phyloP scores from a whole-genome alignment of 805 yeast genomes.

The Hanseniaspora guilliermondii region DNA sequence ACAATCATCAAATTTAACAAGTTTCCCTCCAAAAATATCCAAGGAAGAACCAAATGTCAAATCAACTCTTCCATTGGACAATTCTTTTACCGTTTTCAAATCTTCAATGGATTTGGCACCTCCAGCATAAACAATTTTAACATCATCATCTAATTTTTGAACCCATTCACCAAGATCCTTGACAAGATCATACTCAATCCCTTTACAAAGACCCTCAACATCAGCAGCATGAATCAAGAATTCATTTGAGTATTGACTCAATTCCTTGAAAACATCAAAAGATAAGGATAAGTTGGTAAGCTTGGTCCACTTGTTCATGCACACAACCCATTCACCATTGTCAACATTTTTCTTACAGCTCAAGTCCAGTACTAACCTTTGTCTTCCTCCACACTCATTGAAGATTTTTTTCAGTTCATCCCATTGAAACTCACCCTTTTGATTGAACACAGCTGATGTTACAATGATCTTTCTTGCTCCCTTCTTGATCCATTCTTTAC shows the following conservation, averaged over 20 bases:
- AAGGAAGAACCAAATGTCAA: constrained; percentile 85
- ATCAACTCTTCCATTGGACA: constrained; percentile 78
- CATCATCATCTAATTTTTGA: constrained; percentile 27
- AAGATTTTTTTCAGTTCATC: constrained; percentile 43
- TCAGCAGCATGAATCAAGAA: constrained; percentile 95
- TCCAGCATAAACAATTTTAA: constrained; percentile 89
- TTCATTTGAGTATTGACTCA: constrained; percentile 65
- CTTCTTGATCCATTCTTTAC: constrained; percentile 58
- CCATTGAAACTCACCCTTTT: constrained; percentile 37
- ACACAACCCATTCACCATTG: constrained; percentile 66
- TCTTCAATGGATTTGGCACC: constrained; percentile 76
- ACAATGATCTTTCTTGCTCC: constrained; percentile 83
- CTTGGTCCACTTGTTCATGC: constrained; percentile 95
- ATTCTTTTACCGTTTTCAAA: constrained; percentile 45
- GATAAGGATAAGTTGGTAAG: constrained; percentile 54
- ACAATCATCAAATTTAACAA: constrained; percentile 66
- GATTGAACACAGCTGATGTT: constrained; percentile 71
- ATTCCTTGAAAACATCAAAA: constrained; percentile 37
- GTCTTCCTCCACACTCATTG: constrained; percentile 33
- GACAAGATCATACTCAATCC: constrained; percentile 77
- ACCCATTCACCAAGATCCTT: constrained; percentile 65
- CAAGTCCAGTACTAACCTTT: constrained; percentile 69
- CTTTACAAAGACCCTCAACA: constrained; percentile 91
- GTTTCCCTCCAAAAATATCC: constrained; percentile 84
- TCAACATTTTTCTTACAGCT: constrained; percentile 50